Base-by-base conservation (phyloP, 2,329 filamentous ascomycete genomes). In the Penicillium griseofulvum region DNA sequence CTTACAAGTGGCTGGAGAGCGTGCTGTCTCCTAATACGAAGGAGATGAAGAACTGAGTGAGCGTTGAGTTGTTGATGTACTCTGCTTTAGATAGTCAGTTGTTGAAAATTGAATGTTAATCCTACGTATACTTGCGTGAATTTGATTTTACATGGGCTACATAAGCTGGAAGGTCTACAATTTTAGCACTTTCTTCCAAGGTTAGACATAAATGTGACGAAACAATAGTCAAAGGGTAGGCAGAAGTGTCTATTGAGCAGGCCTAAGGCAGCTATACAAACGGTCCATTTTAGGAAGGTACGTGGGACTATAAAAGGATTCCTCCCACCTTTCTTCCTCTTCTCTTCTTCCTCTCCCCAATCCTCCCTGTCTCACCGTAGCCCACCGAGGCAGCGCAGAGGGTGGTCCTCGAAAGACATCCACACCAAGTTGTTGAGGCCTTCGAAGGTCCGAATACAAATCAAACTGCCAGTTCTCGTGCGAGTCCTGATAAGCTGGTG, bases 1-100 rank as follows among this genome's bases (percentile, higher is more conserved):
- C 73, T 14, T 71, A 75, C 54, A 69, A 68, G 52, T 76, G 71
- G 70, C 58, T 76, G 49, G 72, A 76, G 53, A 63, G 64, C 19
- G 61, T 70, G 24, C 44, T 70, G 9, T 61, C 60, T 17, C 58
- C 54, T 3, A 58, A 54, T 39, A 45, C 24, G 36, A 41, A 38
- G 1, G 49, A 60, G 24, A 26, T 61, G 14, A 68, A 69, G 63
- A 69, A 69, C 51, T 69, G 54, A 54, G 29, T 24, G n/a, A 19
- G 17, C 12, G 3, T 31, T 11, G 10, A 16, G 22, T 10, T 19
- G 22, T 34, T 3, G 14, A 51, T 16, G 33, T 38, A 38, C 14
- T 16, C 10, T 26, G 11, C 31, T 14, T 19, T 12, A 12, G 7
- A 48, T 11, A 12, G 17, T 19, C 37, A 26, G 16, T 26, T n/a